A percentile compares a stretch with the other conserved stretches of the same genome.
Conservation (phyloP, 257 asterid genomes). For the Eustoma russellianum region DNA sequence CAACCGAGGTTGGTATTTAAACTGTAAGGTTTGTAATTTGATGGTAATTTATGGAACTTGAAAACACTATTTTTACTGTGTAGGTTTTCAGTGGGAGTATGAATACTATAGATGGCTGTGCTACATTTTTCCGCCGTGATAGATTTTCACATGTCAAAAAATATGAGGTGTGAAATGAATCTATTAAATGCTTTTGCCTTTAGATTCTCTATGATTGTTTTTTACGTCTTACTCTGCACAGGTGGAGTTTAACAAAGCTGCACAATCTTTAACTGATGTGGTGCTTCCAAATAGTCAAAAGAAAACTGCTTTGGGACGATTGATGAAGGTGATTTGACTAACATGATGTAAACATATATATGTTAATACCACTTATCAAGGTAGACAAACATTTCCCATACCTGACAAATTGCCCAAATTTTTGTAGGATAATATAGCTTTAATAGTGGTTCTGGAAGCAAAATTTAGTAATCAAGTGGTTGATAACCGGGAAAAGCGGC, state of each 20-base stretch:
- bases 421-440: conserved; percentile 85
- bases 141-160: conserved; percentile 90
- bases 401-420: conserved; percentile 10
- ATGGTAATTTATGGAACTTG: conserved; percentile 9
- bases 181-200: not conserved
- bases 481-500: conserved; percentile 83
- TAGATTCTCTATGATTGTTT: conserved; percentile 9
- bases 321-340: conserved; percentile 57
- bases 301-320: conserved; percentile 66
- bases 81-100: conserved; percentile 62
- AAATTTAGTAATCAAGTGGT: conserved; percentile 67
- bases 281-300: conserved; percentile 69
- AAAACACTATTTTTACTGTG: conserved; percentile 6
- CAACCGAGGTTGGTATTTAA: conserved; percentile 67
- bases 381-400: not conserved
- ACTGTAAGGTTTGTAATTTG: conserved; percentile 7
- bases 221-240: conserved; percentile 18
- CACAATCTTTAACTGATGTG: conserved; percentile 88
- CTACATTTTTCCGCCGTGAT: conserved; percentile 97
- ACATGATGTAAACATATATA: no score
- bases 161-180: conserved; percentile 59
- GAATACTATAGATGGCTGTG: conserved; percentile 75
- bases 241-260: conserved; percentile 99
- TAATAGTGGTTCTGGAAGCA: conserved; percentile 90
- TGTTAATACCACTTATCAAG: no score